Evolutionary conservation across 306 rosid species (phyloP), one percentile per base, ranked within the genome.

Genomic region (Ochetophila trinervis): DNA sequence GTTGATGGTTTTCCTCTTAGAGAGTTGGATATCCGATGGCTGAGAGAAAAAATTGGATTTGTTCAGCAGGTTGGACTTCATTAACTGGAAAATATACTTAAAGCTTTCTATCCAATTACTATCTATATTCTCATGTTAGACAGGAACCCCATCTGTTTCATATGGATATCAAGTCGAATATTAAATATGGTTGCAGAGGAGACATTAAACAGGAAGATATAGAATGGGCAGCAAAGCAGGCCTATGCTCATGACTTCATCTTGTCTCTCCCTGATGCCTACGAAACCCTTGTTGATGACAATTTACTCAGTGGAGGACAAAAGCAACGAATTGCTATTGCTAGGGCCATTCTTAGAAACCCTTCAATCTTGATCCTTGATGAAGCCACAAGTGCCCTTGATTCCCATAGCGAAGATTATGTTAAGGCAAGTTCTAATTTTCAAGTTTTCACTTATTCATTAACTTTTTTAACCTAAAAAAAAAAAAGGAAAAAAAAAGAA

Each of bases 301-400:
- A 77, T 58, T 61, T 78, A 22, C 80, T 81, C 16, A 81, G 86
- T 4, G 70, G 86, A 22, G 83, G 86, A 42, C 83, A 81, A 78
- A 81, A 81, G 75, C 86, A 81, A 73, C 77, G 83, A n/a, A 81
- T 81, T 4, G 83, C 83, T 20, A 74, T 81, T 61, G 82, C 86
- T 20, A 74, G 83, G 79, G 80, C 86, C 50, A 74, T 77, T 74
- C 75, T 81, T 59, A 74, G 86, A 81, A 63, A 81, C 67, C 86
- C 86, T 61, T 48, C 82, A 62, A 70, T 81, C 23, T 57, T 81
- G 53, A 69, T 81, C 74, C 82, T 81, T 8, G 86, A 81, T 12
- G 86, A 81, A 74, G 77, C 86, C 65, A 81, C 86, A 20, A 81
- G 86, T 74, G 86, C 86, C 63, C 63, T 81, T 32, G 86, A 81